Evolutionary conservation across 2,329 filamentous ascomycete genomes (phyloP).

Genomic region (Cryphonectria parasitica): DNA sequence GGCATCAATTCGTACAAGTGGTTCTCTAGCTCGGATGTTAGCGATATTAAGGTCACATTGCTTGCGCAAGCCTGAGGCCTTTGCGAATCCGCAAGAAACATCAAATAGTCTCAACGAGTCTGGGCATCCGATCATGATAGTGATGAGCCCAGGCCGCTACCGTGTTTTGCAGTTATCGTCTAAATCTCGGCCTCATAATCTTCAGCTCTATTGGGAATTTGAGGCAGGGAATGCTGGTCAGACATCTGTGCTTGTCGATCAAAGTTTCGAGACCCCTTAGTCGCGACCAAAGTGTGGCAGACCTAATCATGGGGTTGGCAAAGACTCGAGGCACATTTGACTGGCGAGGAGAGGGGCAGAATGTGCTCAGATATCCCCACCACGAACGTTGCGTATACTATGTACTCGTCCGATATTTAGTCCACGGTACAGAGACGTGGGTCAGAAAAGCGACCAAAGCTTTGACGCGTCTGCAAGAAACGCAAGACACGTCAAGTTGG

Average conservation of each 20-base stretch:
- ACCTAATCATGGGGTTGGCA: not conserved
- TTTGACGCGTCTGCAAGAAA: not conserved
- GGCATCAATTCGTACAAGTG: not conserved
- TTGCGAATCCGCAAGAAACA: not conserved
- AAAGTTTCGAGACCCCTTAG: not conserved
- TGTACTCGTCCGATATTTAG: not conserved
- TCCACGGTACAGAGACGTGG: not conserved
- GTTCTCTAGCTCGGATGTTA: not conserved
- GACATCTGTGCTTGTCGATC: constrained; percentile 5
- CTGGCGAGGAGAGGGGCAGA: not conserved
- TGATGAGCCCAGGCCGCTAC: not conserved
- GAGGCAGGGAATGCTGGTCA: not conserved
- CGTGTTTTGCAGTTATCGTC: not conserved
- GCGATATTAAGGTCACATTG: not conserved
- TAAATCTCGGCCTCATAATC: not conserved
- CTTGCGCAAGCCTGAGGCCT: not conserved
- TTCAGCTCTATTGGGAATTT: not conserved
- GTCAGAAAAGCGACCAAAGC: not conserved
- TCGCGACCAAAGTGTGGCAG: not conserved
- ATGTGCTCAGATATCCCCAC: not conserved
- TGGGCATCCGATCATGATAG: not conserved
- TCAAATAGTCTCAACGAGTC: not conserved
- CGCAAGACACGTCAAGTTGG: not conserved
- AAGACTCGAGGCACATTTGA: not conserved
- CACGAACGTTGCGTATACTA: not conserved